Base-by-base conservation (phyloP, 148 eudicot species). In the Fagopyrum tataricum region DNA sequence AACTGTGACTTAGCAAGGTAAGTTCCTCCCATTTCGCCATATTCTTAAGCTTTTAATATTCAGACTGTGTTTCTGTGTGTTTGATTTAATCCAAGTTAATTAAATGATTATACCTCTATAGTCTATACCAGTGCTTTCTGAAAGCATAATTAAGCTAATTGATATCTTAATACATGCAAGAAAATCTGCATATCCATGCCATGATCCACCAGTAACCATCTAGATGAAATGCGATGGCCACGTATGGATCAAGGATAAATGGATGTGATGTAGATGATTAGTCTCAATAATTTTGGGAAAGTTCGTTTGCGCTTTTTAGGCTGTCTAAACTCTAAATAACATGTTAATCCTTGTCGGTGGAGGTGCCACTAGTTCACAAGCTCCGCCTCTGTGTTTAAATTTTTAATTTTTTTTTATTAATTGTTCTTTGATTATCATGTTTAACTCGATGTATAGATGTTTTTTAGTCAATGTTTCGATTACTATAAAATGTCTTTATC, bases 1-100 rank as follows among this genome's bases (percentile, higher is more conserved):
- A 77, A 42, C 56, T 88, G 89, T 80, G 64, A 82, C 56, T 70
- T 88, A 59, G 76, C 81, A 78, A 88, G 91, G 91, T 88, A 78
- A 1, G n/a, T n/a, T n/a, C n/a, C n/a, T n/a, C n/a, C n/a, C n/a
- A n/a, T n/a, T n/a, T 17, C 41, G 37, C 7, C 7, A 6, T 18
- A 8, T 21, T n/a, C 23, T 18, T 53, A 6, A 31, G 37, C 37
- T 31, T 4, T n/a, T 17, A 7, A 7, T 17, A 7, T 53, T 4
- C 55, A 15, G 55, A 13, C n/a, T 51, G 37, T 17, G 6, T 11
- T 48, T 48, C 37, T 31, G 11, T 46, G 4, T 49, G n/a, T 48
- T 4, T 13, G 3, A 48, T 10, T 12, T 12, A 5, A 17, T 48
- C 17, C 52, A 17, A 12, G 3, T 48, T 13, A 49, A 49, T 49